phyloP scores from a whole-genome alignment of 2,329 filamentous ascomycete genomes.

The Pyricularia pennisetigena region DNA sequence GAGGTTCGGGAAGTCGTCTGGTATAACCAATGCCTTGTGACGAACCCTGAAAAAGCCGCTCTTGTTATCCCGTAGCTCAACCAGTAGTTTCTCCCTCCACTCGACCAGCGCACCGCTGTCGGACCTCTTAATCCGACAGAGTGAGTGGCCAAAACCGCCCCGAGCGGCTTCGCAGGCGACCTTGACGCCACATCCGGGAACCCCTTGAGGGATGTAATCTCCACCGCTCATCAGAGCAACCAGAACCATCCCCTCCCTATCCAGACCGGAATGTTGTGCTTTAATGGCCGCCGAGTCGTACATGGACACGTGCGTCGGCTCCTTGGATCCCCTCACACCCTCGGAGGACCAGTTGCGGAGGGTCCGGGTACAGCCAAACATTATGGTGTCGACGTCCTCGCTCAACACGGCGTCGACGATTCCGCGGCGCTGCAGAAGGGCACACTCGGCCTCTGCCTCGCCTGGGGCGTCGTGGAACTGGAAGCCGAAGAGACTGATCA shows the following conservation, averaged over 20 bases:
- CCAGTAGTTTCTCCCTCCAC: conserved; percentile 65
- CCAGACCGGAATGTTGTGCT: conserved; percentile 46
- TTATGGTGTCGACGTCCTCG: conserved; percentile 93
- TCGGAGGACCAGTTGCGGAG: conserved; percentile 79
- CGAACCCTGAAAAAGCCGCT: conserved; percentile 69
- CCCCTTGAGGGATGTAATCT: conserved; percentile 83
- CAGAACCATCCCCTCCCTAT: conserved; percentile 83
- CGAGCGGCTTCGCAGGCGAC: conserved; percentile 82
- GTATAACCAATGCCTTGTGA: conserved; percentile 65
- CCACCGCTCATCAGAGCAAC: conserved; percentile 93
- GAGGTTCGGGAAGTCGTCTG: conserved; percentile 69
- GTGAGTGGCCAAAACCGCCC: conserved; percentile 71
- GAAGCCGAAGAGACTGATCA: conserved; percentile 80
- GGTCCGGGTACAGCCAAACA: conserved; percentile 82
- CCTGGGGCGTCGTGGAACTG: conserved; percentile 79
- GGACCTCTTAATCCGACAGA: conserved; percentile 55
- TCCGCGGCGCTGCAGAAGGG: conserved; percentile 68
- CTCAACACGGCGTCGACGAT: conserved; percentile 89
- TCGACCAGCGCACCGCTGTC: conserved; percentile 48
- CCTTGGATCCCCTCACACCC: conserved; percentile 49
- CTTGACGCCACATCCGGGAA: conserved; percentile 80
- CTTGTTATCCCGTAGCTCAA: conserved; percentile 77
- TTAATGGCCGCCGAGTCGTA: conserved; percentile 55
- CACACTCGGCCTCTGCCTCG: conserved; percentile 94
- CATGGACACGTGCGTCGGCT: conserved; percentile 78